Conservation (phyloP, 23 red algal species). For the Gracilariopsis chorda region DNA sequence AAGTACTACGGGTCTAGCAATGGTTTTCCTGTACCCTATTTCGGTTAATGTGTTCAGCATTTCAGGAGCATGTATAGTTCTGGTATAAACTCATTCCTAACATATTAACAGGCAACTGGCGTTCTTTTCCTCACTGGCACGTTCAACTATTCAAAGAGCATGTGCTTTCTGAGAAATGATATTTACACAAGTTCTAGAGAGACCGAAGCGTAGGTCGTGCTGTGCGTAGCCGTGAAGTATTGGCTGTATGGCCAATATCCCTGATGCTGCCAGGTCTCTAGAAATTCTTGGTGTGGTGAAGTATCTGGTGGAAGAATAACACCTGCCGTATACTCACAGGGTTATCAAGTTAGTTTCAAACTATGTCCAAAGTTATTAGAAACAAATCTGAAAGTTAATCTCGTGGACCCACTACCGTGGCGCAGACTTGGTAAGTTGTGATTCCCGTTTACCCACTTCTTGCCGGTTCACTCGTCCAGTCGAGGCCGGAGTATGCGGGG, state of each 20-base stretch:
- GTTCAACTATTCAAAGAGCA: no score
- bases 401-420: background rate
- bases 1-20: background rate
- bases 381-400: background rate
- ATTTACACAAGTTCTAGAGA: no score
- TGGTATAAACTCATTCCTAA: constrained; percentile 24
- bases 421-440: background rate
- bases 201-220: no score
- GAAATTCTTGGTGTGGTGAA: no score
- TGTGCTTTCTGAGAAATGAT: no score
- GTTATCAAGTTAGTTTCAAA: constrained; percentile 8
- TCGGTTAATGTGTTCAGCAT: background rate
- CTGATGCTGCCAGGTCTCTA: no score
- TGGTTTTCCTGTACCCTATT: background rate
- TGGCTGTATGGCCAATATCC: no score
- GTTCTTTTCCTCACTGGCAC: background rate
- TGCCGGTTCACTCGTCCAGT: background rate
- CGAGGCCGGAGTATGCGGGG: background rate
- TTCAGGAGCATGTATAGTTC: constrained; percentile 18
- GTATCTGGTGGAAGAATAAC: background rate
- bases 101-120: background rate
- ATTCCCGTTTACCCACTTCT: background rate
- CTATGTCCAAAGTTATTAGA: background rate
- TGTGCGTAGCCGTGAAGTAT: no score
- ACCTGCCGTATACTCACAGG: constrained; percentile 1